These are phyloP conservation scores for Lipomyces chichibuensis DNA, from an alignment of 805 yeast genomes.

Conservation along the genomic window DNA sequence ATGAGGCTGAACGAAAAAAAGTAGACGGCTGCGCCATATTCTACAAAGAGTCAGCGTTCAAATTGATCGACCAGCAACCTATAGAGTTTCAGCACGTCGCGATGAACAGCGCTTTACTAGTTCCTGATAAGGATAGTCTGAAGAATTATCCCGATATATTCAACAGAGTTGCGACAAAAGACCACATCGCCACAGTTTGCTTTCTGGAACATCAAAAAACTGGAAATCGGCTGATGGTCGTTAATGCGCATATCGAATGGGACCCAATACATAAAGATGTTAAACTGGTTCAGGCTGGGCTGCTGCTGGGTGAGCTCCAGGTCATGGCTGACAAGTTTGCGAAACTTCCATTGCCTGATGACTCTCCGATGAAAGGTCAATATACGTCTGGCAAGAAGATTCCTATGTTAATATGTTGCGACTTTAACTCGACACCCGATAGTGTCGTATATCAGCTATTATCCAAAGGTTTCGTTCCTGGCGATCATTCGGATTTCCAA, in stretches of 20 bases:
- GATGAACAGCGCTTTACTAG: slow-evolving; percentile 30
- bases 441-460: slow-evolving; percentile 93
- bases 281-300: slow-evolving; percentile 92
- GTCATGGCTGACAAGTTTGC: slow-evolving; percentile 56
- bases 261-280: slow-evolving; percentile 97
- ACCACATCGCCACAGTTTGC: slow-evolving; percentile 81
- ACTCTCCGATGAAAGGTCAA: slow-evolving; percentile 38
- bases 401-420: slow-evolving; percentile 91
- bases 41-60: slow-evolving; percentile 69
- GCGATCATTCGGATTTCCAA: slow-evolving; percentile 73
- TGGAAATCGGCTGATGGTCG: slow-evolving; percentile 71
- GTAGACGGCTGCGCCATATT: slow-evolving; percentile 99
- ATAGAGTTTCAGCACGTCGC: slow-evolving; percentile 72
- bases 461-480: slow-evolving; percentile 71
- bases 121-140: slow-evolving; percentile 60
- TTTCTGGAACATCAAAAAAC: slow-evolving; percentile 72
- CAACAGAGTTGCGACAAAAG: slow-evolving; percentile 95
- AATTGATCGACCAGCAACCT: slow-evolving; percentile 66
- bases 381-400: slow-evolving; percentile 55
- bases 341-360: slow-evolving; percentile 31
- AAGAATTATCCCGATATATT: slow-evolving; percentile 92
- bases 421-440: slow-evolving; percentile 83
- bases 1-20: slow-evolving; percentile 72
- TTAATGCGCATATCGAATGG: slow-evolving; percentile 97
- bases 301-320: slow-evolving; percentile 85